Conservation (phyloP, 495 filamentous ascomycete species). For the Halenospora varia region DNA sequence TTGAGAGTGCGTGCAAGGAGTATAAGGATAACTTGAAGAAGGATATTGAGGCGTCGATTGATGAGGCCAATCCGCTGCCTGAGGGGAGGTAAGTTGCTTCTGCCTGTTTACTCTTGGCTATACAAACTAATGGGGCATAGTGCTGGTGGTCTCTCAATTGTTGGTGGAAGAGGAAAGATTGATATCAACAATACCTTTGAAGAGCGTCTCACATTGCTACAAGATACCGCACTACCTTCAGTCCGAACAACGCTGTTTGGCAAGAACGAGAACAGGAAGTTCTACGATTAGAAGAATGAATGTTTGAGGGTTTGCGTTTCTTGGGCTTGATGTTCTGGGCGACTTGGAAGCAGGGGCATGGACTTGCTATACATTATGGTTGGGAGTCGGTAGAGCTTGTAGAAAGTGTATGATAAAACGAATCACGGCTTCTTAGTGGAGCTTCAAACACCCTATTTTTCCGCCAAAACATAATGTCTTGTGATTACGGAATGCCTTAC, state of each 20-base stretch:
- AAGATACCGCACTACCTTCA: conserved; percentile 77
- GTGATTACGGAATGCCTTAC: no score
- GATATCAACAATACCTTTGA: conserved; percentile 98
- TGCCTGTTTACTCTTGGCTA: neutral
- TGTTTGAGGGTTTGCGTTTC: neutral
- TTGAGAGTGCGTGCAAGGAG: conserved; percentile 67
- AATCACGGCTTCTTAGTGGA: conserved; percentile 3
- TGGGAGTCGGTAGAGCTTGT: conserved; percentile 16
- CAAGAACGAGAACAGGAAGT: conserved; percentile 87
- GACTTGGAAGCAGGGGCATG: conserved; percentile 6
- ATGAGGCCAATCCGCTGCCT: conserved; percentile 74
- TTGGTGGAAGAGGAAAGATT: conserved; percentile 87
- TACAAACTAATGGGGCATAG: conserved; percentile 39
- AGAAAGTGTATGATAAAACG: conserved; percentile 27
- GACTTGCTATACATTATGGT: conserved; percentile 13
- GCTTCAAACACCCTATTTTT: neutral
- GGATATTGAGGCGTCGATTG: conserved; percentile 55
- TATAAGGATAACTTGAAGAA: conserved; percentile 75
- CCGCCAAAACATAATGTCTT: neutral
- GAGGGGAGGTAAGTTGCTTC: conserved; percentile 72
- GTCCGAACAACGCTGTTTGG: conserved; percentile 86
- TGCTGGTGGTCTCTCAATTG: conserved; percentile 74
- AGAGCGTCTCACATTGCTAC: conserved; percentile 78
- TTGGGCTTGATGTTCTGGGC: conserved; percentile 1
- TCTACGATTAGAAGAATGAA: conserved; percentile 66